phyloP scores from a whole-genome alignment of 116 monocot species.

The Zostera marina region DNA sequence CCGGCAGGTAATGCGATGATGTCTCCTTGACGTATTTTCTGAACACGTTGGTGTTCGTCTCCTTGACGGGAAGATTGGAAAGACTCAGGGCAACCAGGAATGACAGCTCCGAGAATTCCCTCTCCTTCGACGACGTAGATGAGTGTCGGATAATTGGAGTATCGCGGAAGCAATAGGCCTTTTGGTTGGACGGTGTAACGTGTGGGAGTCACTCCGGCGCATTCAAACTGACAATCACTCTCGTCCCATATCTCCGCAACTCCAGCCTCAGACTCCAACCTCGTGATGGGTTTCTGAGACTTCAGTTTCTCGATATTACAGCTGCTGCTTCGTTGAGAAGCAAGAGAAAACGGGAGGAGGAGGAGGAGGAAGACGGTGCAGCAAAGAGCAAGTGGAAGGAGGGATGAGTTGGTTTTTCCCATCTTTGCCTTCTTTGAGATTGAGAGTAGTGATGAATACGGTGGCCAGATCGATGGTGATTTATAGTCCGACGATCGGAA shows the following conservation, averaged over 20 bases:
- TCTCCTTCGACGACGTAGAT: slow-evolving; percentile 28
- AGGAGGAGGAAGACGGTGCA: too few relatives aligned
- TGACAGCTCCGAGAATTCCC: slow-evolving; percentile 10
- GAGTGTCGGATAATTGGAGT: slow-evolving; percentile 16
- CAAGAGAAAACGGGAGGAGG: too few relatives aligned
- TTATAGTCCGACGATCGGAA: too few relatives aligned
- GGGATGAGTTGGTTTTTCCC: too few relatives aligned
- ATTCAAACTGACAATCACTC: slow-evolving; percentile 25
- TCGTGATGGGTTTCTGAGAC: background rate
- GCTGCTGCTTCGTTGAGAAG: too few relatives aligned
- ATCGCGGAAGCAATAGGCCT: slow-evolving; percentile 2
- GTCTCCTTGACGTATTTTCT: slow-evolving; percentile 17
- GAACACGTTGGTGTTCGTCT: slow-evolving; percentile 27
- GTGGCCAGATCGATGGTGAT: too few relatives aligned
- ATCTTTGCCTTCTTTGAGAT: too few relatives aligned
- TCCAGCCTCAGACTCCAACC: slow-evolving; percentile 31
- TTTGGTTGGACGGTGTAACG: slow-evolving; percentile 15
- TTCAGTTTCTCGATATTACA: slow-evolving; percentile 3
- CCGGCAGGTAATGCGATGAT: slow-evolving; percentile 25
- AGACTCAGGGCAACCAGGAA: slow-evolving; percentile 38
- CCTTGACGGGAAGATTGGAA: slow-evolving; percentile 19
- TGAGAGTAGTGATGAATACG: too few relatives aligned
- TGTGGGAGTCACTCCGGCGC: slow-evolving; percentile 24
- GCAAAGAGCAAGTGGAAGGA: too few relatives aligned
- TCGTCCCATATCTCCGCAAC: slow-evolving; percentile 29